Base-by-base conservation (phyloP, 2,329 filamentous ascomycete genomes). In the Sphaerulina musiva region DNA sequence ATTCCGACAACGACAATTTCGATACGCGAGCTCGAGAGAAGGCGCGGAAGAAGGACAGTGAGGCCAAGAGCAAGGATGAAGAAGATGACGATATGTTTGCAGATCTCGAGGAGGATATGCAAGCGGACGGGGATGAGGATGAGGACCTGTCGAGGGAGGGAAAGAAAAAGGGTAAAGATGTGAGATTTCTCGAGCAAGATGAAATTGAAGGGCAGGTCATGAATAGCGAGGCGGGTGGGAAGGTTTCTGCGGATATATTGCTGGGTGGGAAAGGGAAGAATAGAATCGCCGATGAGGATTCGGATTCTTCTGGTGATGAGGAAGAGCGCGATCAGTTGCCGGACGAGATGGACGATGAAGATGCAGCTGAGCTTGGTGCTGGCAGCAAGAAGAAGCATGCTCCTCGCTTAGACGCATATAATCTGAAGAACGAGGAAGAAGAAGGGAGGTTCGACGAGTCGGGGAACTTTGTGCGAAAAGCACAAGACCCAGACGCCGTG, bases 351-450 rank as follows among this genome's bases (percentile, higher is more conserved):
- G 70, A 88, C 60, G 83, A 87, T 57, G 87, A 83, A 14, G 68
- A 95, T 12, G 93, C 96, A 62, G 86, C 91, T 51, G 93, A 98
- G 70, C 78, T 98, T 5, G 93, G 93, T 1, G 85, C 89, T 1
- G 93, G 93, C 11, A 87, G 87, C 1, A 86, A 95, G 64, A 97
- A 96, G 74, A 87, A 84, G 64, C 89, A 96, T 70, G 93, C 93
- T 1, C 93, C 93, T 1, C 89, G 93, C 69, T 80, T 98, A 5
- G 93, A 97, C 70, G 92, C 92, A 2, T 98, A 98, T 78, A 97
- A 98, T 68, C 87, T 98, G 78, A 84, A 82, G 55, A 76, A 81
- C 10, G 93, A 98, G 70, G 85, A 95, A 69, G 90, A 97, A 66
- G 92, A 97, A 63, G 93, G 93, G 1, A 80, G 84, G 9, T 98